phyloP scores from a whole-genome alignment of 257 asterid genomes.

The Ocimum tenuiflorum region DNA sequence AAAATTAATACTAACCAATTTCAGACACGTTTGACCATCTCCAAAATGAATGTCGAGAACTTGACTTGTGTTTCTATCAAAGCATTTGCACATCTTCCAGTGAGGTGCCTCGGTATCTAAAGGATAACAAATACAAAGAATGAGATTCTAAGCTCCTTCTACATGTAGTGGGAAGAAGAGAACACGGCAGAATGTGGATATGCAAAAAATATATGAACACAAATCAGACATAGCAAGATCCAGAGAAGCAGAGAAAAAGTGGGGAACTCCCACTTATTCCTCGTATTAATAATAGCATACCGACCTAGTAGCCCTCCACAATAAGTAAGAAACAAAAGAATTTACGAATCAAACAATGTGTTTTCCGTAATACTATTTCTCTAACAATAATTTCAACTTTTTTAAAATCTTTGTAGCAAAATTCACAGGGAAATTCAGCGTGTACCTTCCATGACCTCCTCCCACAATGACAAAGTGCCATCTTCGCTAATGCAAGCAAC shows the following conservation, averaged over 20 bases:
- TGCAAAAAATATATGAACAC: background rate
- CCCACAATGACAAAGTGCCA: conserved; percentile 76
- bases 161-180: background rate
- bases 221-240: background rate
- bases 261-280: background rate
- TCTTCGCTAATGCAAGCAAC: conserved; percentile 65
- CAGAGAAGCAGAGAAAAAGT: background rate
- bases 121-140: conserved; percentile 20
- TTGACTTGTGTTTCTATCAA: conserved; percentile 42
- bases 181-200: background rate
- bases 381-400: background rate
- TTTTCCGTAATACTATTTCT: background rate
- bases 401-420: background rate
- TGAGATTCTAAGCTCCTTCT: conserved; percentile 1
- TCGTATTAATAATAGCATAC: background rate
- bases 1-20: conserved; percentile 55
- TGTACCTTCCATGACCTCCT: conserved; percentile 65
- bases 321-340: background rate
- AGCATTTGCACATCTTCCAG: conserved; percentile 69
- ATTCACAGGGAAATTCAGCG: background rate
- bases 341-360: background rate
- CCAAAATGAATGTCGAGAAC: conserved; percentile 78
- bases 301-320: conserved; percentile 3
- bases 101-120: conserved; percentile 47
- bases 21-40: conserved; percentile 47